Evolutionary conservation across 345 rosid species (phyloP).

Genomic region (Xanthoceras sorbifolium): DNA sequence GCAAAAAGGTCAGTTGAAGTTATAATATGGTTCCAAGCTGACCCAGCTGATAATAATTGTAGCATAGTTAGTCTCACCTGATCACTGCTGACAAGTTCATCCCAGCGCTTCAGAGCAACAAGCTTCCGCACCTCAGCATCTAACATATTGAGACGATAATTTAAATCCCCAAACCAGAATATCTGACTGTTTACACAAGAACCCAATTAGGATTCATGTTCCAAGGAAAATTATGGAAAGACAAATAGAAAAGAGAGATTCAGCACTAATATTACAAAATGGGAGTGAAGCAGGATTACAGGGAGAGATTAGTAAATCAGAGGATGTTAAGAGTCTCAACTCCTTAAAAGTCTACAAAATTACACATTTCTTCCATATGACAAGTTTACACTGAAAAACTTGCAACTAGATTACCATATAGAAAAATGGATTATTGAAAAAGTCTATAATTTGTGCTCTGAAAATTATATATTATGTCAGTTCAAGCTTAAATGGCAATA

Average conservation of each 20-base stretch:
- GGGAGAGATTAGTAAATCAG: background rate
- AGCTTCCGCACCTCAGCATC: conserved; percentile 79
- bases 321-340: background rate
- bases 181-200: conserved; percentile 63
- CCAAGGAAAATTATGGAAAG: background rate
- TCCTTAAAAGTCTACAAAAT: background rate
- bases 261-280: background rate
- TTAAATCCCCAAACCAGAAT: conserved; percentile 98
- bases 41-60: background rate
- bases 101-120: conserved; percentile 76
- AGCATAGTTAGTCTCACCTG: conserved; percentile 50
- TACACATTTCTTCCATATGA: background rate
- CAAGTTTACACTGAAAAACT: background rate
- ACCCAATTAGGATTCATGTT: conserved; percentile 14
- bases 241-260: background rate
- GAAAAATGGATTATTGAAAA: background rate
- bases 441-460: background rate
- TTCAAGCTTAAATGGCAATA: conserved; percentile 6
- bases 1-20: background rate
- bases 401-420: background rate
- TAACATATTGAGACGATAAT: conserved; percentile 80
- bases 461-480: background rate
- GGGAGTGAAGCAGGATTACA: background rate
- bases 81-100: conserved; percentile 70
- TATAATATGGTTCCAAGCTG: background rate